Percentiles rank a stretch among this genome's conserved stretches.
phyloP scores from a whole-genome alignment of 1,284 basidiomycete species.

The Pseudozyma sp. region DNA sequence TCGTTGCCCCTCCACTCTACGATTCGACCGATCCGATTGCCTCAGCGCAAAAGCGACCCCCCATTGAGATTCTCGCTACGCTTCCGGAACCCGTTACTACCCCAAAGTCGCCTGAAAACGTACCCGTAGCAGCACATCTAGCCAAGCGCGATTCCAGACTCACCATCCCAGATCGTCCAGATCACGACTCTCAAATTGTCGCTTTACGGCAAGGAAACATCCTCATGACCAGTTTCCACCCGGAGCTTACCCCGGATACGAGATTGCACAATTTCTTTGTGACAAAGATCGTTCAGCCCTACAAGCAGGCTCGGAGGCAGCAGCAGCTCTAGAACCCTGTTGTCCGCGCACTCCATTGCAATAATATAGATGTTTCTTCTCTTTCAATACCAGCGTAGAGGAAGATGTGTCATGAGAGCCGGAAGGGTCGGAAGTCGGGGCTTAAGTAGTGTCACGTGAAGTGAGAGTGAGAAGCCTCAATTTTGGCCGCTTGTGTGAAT shows the following conservation, averaged over 20 bases:
- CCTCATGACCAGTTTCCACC: conserved; percentile 92
- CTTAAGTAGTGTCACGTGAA: conserved; percentile 11
- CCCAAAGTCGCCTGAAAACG: conserved; percentile 32
- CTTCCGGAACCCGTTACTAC: conserved; percentile 75
- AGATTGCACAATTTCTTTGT: conserved; percentile 91
- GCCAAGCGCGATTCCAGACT: conserved; percentile 25
- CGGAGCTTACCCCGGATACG: conserved; percentile 87
- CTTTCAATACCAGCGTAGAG: neutral
- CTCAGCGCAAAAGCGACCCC: conserved; percentile 44
- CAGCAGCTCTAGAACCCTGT: neutral
- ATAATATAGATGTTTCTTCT: conserved; percentile 9
- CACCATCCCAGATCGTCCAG: conserved; percentile 37
- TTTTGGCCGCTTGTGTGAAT: too few species aligned
- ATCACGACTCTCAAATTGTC: conserved; percentile 76
- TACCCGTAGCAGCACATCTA: conserved; percentile 21
- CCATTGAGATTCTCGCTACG: conserved; percentile 77
- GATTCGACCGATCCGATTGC: conserved; percentile 23
- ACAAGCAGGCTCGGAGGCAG: conserved; percentile 15
- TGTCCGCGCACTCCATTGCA: neutral
- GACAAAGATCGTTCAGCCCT: conserved; percentile 36
- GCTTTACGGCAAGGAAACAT: conserved; percentile 86
- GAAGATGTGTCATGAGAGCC: neutral
- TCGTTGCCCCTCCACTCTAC: conserved; percentile 55
- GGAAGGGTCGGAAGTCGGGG: conserved; percentile 18
- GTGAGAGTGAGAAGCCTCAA: too few species aligned